Base-by-base conservation (phyloP, 2,329 filamentous ascomycete genomes). In the Epichloe gansuensis region DNA sequence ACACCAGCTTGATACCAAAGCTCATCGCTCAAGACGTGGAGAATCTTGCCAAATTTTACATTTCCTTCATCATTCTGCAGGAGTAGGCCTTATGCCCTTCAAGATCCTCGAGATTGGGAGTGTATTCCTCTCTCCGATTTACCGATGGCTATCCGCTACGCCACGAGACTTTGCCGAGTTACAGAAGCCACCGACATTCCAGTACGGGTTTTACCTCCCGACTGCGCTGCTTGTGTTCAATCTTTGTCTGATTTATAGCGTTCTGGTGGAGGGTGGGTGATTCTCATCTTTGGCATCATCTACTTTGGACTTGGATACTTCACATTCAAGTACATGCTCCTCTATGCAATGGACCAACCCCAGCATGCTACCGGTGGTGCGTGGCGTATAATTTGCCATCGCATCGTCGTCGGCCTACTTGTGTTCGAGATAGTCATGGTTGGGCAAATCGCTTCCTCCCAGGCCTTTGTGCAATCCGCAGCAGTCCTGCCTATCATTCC, bases 331-430 rank as follows among this genome's bases (percentile, higher is more conserved):
- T 98, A 98, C 69, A 94, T 98, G 72, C 75, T 98, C 4, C 76
- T 98, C 4, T 98, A 98, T 67, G 90, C 93, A 35, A 98, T 98
- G 93, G 91, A 97, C 62, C 91, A 97, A 66, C 87, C 89, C 15
- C 89, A 94, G 63, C 90, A 95, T 65, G 89, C 90, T 15, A 97
- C 91, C 0, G 94, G 94, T 21, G 83, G 86, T 56, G 90, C 91
- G 4, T 98, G 93, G 93, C 85, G 87, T 48, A 95, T 98, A 78
- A 95, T 98, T 57, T 95, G 90, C 69, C 89, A 93, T 63, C 87
- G 93, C 38, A 79, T 96, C 54, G 81, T 97, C 52, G 73, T 96
- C 25, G 93, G 93, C 1, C 71, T 96, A 9, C 71, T 94, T 3
- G 81, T 97, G 43, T 96, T 96, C 63, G 90, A 98, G 67, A 70